Conservation (phyloP, 495 filamentous ascomycete species). For the Thozetella sp. region DNA sequence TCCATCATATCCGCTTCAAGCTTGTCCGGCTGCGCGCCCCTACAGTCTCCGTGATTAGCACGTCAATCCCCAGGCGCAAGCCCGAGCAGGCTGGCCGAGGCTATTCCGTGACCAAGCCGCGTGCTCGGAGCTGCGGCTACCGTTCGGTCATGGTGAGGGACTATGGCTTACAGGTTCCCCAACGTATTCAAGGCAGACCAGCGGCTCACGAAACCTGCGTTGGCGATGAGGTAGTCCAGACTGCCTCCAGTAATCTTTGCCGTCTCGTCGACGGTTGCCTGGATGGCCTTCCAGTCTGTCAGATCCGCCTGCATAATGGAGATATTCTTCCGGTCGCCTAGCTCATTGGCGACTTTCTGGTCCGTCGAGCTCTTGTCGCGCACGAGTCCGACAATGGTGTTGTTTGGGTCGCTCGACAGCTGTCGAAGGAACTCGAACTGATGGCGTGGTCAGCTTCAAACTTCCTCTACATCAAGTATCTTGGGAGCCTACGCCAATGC, state of each 20-base stretch:
- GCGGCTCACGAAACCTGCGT: constrained; percentile 29
- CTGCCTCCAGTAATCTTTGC: constrained; percentile 30
- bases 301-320: background rate
- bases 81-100: background rate
- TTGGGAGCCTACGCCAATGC: constrained; percentile 44
- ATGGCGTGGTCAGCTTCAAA: constrained; percentile 5
- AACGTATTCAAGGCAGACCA: constrained; percentile 16
- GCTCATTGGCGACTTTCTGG: constrained; percentile 19
- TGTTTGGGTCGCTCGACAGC: constrained; percentile 33
- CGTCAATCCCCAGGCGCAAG: too few species aligned
- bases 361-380: constrained; percentile 34
- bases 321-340: constrained; percentile 23
- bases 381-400: constrained; percentile 42
- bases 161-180: too few species aligned
- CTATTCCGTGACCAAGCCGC: too few species aligned
- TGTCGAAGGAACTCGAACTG: constrained; percentile 42
- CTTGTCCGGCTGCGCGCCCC: too few species aligned
- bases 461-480: too few species aligned
- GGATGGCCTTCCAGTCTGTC: background rate
- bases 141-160: too few species aligned
- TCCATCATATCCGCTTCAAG: constrained; percentile 17
- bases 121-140: too few species aligned
- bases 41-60: too few species aligned
- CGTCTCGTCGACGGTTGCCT: constrained; percentile 17
- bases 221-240: constrained; percentile 52